These are phyloP conservation scores for Coemansia sp. DNA, from an alignment of 371 early-diverging fungal species.

Conservation along the genomic window DNA sequence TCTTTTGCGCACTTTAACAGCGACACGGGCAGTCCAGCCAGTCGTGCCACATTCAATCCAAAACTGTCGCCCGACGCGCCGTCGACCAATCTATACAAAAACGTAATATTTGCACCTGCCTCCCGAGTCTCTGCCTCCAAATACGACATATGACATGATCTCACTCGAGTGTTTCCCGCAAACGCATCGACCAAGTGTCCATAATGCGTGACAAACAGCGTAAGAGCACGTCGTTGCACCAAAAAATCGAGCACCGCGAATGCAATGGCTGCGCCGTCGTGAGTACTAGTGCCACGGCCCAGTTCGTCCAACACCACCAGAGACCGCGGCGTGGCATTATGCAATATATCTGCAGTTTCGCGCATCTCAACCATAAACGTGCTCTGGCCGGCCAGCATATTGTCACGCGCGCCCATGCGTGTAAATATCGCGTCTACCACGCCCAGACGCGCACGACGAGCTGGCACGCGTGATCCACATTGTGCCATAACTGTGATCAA, in stretches of 20 bases:
- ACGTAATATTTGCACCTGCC: constrained; percentile 60
- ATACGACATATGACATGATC: constrained; percentile 72
- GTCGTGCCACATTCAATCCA: constrained; percentile 79
- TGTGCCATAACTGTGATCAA: constrained; percentile 80
- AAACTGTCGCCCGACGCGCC: constrained; percentile 77
- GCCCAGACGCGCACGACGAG: constrained; percentile 56
- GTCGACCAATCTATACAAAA: constrained; percentile 79
- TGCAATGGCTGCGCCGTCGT: constrained; percentile 62
- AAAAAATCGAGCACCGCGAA: constrained; percentile 55
- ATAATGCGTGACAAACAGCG: constrained; percentile 77
- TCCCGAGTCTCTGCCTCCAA: constrained; percentile 19
- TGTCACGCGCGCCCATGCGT: constrained; percentile 69
- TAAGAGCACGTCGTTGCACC: constrained; percentile 47
- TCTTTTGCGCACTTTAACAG: constrained; percentile 58
- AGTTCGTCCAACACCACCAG: constrained; percentile 95
- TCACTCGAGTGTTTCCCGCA: constrained; percentile 47
- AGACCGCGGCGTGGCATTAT: constrained; percentile 63
- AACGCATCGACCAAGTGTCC: constrained; percentile 56
- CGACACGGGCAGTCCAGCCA: constrained; percentile 66
- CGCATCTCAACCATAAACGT: constrained; percentile 90
- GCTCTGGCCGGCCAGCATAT: constrained; percentile 69
- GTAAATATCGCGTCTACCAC: constrained; percentile 71
- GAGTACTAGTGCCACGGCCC: constrained; percentile 83
- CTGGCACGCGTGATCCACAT: constrained; percentile 76
- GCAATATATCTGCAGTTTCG: constrained; percentile 76